Base-by-base conservation (phyloP, 202 grass and related monocot genomes). In the Thinopyrum obtusiflorum region DNA sequence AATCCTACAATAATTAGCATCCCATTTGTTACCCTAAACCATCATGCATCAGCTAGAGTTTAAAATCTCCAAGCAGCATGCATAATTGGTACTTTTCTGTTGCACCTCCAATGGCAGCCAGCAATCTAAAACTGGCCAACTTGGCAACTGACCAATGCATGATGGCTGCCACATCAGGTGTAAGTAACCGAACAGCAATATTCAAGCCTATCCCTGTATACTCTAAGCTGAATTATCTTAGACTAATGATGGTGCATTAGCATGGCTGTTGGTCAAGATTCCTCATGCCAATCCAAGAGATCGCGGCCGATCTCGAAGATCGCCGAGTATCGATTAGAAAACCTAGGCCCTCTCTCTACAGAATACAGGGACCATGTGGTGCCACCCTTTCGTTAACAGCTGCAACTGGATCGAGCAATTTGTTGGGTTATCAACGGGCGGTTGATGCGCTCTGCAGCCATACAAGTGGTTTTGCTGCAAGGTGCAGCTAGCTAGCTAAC, bases 251-350 rank as follows among this genome's bases (percentile, higher is more conserved):
- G 24, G 24, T 77, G 47, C 66, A 61, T 14, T 65, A 80, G 86
- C 83, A 88, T 68, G 70, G 80, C 37, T 65, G 68, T 35, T 65
- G 37, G 55, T 87, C 49, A 77, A 85, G 85, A 88, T 91, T 24
- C 71, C 82, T 39, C 37, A 20, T 51, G 68, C 65, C 59, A 90
- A 62, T 80, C 32, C 81, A 80, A 84, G 81, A 65, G 70, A 77
- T 88, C 42, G 13, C 82, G 78, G 3, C 42, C 73, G 89, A 91
- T 88, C 82, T 82, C 46, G 33, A 39, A 82, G 86, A 88, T 85
- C 85, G 5, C 64, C 61, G 47, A 72, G 40, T 53, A 18, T 33
- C 10, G 36, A 76, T 70, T 87, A 90, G 47, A 80, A 65, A 76
- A 90, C 4, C 29, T 44, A 68, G 35, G 29, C 60, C 39, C 33